These are phyloP conservation scores for Apiotrichum gracile DNA, from an alignment of 1,284 basidiomycete genomes.

Conservation along the genomic window DNA sequence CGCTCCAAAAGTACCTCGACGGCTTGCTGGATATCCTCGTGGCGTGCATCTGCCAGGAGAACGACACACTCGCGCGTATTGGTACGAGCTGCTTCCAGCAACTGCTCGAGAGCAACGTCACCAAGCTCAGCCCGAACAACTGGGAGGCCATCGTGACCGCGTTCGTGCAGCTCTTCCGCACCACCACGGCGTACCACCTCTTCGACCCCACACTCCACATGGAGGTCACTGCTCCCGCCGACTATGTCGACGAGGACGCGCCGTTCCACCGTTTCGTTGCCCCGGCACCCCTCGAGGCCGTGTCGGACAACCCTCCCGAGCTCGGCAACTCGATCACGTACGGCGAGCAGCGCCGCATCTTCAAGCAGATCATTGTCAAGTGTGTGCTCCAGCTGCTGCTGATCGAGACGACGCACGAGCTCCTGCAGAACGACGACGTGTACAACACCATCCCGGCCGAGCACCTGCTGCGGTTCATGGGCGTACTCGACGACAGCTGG, in stretches of 20 bases:
- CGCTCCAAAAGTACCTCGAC: conserved; percentile 81
- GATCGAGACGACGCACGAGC: conserved; percentile 95
- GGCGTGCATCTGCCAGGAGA: conserved; percentile 99
- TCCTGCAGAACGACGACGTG: conserved; percentile 85
- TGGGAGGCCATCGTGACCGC: conserved; percentile 93
- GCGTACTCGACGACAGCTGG: conserved; percentile 92
- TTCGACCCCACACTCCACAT: conserved; percentile 83
- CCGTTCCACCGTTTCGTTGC: conserved; percentile 46
- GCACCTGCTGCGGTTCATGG: conserved; percentile 86
- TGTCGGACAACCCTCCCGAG: conserved; percentile 22
- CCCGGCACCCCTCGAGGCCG: conserved; percentile 39
- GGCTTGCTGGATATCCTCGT: conserved; percentile 88
- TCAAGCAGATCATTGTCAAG: conserved; percentile 99
- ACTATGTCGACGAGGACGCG: conserved; percentile 52
- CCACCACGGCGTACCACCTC: conserved; percentile 94
- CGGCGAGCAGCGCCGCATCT: conserved; percentile 73
- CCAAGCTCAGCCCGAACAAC: conserved; percentile 72
- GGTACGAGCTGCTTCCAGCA: conserved; percentile 98
- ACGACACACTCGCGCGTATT: conserved; percentile 95
- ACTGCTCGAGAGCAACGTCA: conserved; percentile 87
- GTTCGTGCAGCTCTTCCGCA: conserved; percentile 92
- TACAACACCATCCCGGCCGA: conserved; percentile 92
- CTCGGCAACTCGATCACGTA: conserved; percentile 34
- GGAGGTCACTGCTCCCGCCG: conserved; percentile 61
- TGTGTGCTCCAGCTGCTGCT: conserved; percentile 94